Percentiles rank a stretch among this genome's conserved stretches.
Conservation (phyloP, 441 rosid species). For the Lepidium campestre region DNA sequence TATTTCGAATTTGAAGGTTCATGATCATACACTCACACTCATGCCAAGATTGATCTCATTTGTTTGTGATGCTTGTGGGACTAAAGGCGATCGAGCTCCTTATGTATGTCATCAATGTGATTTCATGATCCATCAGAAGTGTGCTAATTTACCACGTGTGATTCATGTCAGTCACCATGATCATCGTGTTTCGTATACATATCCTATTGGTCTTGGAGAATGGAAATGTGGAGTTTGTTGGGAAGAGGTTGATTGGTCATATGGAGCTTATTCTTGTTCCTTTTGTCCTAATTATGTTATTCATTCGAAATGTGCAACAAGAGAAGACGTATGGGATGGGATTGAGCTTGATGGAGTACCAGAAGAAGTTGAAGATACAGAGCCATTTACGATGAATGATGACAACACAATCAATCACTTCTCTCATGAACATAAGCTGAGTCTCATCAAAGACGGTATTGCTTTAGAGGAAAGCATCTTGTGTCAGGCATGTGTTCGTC, state of each 20-base stretch:
- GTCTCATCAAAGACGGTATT: background rate
- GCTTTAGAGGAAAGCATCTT: background rate
- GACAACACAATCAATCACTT: conserved; percentile 17
- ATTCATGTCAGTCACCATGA: conserved; percentile 1
- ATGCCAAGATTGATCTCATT: background rate
- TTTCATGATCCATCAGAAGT: background rate
- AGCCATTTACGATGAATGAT: background rate
- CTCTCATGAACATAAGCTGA: conserved; percentile 4
- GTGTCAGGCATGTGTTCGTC: background rate
- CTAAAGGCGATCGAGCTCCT: background rate
- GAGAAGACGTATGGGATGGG: background rate
- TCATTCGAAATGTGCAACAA: conserved; percentile 5
- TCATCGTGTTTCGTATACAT: background rate
- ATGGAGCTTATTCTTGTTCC: background rate
- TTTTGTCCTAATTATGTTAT: background rate
- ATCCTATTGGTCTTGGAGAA: conserved; percentile 4
- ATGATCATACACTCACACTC: conserved; percentile 8
- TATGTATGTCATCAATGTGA: background rate
- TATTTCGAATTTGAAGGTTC: background rate
- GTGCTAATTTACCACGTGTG: background rate
- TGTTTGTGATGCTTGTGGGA: conserved; percentile 16
- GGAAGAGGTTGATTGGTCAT: background rate
- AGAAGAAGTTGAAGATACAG: background rate
- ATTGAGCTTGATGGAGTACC: background rate
- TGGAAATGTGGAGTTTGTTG: background rate